Conservation (phyloP, 495 filamentous ascomycete species). For the Penicillium salamii region DNA sequence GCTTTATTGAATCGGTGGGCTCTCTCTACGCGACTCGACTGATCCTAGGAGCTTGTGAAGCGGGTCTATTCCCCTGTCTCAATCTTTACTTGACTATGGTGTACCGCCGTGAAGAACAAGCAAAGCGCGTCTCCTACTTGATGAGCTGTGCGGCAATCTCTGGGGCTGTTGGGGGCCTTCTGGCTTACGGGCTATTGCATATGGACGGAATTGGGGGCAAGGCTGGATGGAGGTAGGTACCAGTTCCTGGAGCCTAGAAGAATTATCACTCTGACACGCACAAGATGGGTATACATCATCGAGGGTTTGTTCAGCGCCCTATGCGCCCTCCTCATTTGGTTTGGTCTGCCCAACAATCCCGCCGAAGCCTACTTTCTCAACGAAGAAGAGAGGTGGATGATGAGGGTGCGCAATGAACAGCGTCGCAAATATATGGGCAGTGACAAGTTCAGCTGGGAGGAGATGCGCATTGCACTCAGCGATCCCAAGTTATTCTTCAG, state of each 20-base stretch:
- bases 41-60: constrained; percentile 62
- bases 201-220: constrained; percentile 43
- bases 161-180: constrained; percentile 42
- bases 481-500: constrained; percentile 43
- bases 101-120: constrained; percentile 47
- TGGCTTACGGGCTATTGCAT: constrained; percentile 45
- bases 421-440: constrained; percentile 43
- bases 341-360: constrained; percentile 57
- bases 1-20: constrained; percentile 47
- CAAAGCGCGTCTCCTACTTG: constrained; percentile 41
- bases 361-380: constrained; percentile 50
- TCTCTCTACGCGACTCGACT: constrained; percentile 55
- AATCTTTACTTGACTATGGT: constrained; percentile 52
- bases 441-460: constrained; percentile 51
- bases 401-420: constrained; percentile 44
- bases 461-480: constrained; percentile 42
- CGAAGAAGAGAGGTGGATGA: constrained; percentile 49
- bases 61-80: constrained; percentile 67
- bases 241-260: not conserved
- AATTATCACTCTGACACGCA: not conserved
- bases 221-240: constrained; percentile 38
- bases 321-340: constrained; percentile 50
- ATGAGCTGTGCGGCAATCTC: constrained; percentile 44
- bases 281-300: constrained; percentile 51
- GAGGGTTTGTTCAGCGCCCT: constrained; percentile 52